Percentiles rank a stretch among this genome's conserved stretches.
Conservation (phyloP, 1,284 basidiomycete species). For the Malassezia nana region DNA sequence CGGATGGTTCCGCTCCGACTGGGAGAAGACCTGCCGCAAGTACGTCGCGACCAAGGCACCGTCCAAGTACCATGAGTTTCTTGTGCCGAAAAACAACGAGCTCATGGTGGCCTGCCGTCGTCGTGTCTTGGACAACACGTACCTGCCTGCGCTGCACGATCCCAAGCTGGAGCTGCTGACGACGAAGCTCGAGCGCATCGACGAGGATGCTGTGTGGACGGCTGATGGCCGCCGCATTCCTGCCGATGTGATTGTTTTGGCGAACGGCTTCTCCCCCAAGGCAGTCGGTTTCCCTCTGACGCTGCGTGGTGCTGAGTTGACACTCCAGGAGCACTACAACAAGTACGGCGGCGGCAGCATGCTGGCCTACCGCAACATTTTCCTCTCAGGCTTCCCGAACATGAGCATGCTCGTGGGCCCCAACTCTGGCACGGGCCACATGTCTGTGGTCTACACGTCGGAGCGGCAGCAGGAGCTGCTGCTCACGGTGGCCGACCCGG, state of each 20-base stretch:
- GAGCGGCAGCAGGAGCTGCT: constrained; percentile 34
- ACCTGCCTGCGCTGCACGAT: constrained; percentile 29
- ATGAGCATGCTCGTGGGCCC: constrained; percentile 35
- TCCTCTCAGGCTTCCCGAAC: constrained; percentile 42
- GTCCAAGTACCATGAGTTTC: constrained; percentile 34
- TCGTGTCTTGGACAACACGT: constrained; percentile 38
- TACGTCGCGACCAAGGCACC: constrained; percentile 38
- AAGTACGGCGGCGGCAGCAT: constrained; percentile 35
- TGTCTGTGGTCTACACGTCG: constrained; percentile 35
- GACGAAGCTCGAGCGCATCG: constrained; percentile 30
- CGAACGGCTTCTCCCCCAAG: constrained; percentile 37
- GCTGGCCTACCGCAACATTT: constrained; percentile 31
- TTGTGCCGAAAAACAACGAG: constrained; percentile 33
- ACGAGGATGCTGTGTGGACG: constrained; percentile 32
- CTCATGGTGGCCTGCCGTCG: constrained; percentile 40
- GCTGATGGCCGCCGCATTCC: constrained; percentile 33
- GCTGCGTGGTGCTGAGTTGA: constrained; percentile 25
- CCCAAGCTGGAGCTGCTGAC: constrained; percentile 33
- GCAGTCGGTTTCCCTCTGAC: constrained; percentile 34
- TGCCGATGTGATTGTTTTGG: constrained; percentile 44
- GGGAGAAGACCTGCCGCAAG: constrained; percentile 25
- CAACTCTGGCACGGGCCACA: constrained; percentile 42
- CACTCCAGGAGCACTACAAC: constrained; percentile 33
- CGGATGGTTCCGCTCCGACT: constrained; percentile 22
- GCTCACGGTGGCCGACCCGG: constrained; percentile 26